These are phyloP conservation scores for Moesziomyces globuligerus DNA, from an alignment of 1,284 basidiomycete species.

Conservation along the genomic window DNA sequence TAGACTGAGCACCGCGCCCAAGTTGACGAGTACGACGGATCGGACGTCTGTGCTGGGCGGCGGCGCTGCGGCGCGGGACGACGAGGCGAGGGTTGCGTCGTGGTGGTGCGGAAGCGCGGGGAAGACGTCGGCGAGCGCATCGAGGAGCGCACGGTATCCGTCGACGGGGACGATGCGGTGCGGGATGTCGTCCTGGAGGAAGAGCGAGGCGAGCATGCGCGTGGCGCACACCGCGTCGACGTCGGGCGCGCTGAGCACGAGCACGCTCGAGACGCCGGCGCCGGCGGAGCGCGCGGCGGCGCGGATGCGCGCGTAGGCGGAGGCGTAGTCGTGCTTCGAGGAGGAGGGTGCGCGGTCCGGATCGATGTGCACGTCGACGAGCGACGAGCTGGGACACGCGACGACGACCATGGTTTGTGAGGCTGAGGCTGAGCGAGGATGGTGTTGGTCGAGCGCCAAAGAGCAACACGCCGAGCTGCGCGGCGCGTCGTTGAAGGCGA, in stretches of 20 bases:
- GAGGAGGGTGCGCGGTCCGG: conserved; percentile 20
- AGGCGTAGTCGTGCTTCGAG: conserved; percentile 50
- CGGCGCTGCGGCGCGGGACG: conserved; percentile 1
- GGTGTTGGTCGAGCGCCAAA: background rate
- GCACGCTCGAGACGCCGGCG: conserved; percentile 69
- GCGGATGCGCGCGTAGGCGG: conserved; percentile 59
- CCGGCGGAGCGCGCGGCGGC: conserved; percentile 34
- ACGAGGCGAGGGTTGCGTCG: conserved; percentile 6
- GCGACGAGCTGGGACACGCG: conserved; percentile 37
- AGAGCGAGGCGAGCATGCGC: conserved; percentile 85
- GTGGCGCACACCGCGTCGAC: conserved; percentile 90
- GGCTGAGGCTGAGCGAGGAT: background rate
- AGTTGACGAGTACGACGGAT: conserved; percentile 89
- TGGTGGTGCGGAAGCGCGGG: conserved; percentile 20
- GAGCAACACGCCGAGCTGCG: background rate
- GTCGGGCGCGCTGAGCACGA: conserved; percentile 86
- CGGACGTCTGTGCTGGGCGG: conserved; percentile 80
- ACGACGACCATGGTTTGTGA: conserved; percentile 36
- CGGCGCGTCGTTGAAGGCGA: background rate
- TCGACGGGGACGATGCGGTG: conserved; percentile 91
- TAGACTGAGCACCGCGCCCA: conserved; percentile 88
- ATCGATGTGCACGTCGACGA: conserved; percentile 30
- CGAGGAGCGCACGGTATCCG: conserved; percentile 72
- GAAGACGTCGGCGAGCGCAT: conserved; percentile 34
- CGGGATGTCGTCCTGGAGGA: conserved; percentile 92